Evolutionary conservation across 2,329 filamentous ascomycete genomes (phyloP), one percentile per base, ranked within the genome.

Genomic region (Diaporthe velutina): DNA sequence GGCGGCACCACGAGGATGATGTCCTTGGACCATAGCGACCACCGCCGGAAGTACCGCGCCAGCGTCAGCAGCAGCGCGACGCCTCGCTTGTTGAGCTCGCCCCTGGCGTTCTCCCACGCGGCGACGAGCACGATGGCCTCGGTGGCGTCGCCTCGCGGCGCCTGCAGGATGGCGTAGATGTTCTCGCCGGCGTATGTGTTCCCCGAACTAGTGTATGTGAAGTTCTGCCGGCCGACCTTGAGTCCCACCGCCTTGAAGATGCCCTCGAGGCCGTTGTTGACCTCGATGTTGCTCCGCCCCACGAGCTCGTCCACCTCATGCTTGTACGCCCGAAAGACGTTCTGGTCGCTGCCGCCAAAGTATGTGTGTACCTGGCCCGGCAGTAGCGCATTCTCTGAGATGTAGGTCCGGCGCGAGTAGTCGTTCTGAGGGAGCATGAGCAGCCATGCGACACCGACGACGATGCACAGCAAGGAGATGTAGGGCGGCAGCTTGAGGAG

Each of bases 11-110:
- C 85, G 79, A 99, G 92, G 74, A 99, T 96, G 78, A 99, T 98
- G 83, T 99, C 97, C 84, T 99, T 99, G 75, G 96, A 98, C 97
- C 97, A 99, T 38, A 99, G 89, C 71, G 95, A 98, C 97, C 97
- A 99, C 79, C 93, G 91, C 84, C 97, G 98, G 86, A 99, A 98
- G 84, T 99, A 99, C 78, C 97, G 91, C 38, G 95, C 94, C 78
- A 99, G 85, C 0, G 96, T 96, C 79, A 99, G 86, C 2, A 95
- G 93, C 42, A 99, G 89, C 10, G 95, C 93, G 8, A 99, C 92
- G 25, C 96, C 97, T 76, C 96, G 97, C 77, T 93, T 89, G 84
- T 99, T 99, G 78, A 96, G 85, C 78, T 93, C 89, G 35, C 90
- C 92, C 73, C 95, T 90, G 78, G 94, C 93, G 78, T 96, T 98